Base-by-base conservation (phyloP, 1,139 yeast genomes). In the Geotrichum bryndzae region DNA sequence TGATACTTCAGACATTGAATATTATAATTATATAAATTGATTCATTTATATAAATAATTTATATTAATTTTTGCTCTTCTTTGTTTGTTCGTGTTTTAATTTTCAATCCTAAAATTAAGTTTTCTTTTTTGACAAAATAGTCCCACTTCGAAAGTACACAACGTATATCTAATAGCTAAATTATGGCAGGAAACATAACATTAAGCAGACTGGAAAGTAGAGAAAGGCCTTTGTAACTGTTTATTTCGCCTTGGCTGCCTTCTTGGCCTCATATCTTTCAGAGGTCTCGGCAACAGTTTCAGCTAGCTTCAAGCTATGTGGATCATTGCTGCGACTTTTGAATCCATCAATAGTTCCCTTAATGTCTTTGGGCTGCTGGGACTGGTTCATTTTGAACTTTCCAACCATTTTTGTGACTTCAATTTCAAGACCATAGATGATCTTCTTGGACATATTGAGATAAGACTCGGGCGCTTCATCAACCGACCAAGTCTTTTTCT, bases 301-400 rank as follows among this genome's bases (percentile, higher is more conserved):
- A 45, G 58, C 60, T 50, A 61, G 38, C 29, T 41, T 53, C 23
- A 29, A 53, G 33, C 60, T 54, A 11, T 22, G 50, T 3, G 38
- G 41, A 38, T 58, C 56, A 15, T 38, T 50, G 8, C 35, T 23
- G 31, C 54, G 54, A 51, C 50, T 53, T 25, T 59, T 58, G 41
- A 73, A 70, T 5, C 87, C 87, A 0, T 77, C 73, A 18, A 83
- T 69, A 0, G 84, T 84, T 1, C 90, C 89, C 8, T 78, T 74
- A 6, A 82, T 73, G 65, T 86, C 87, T 13, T 70, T 72, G 5
- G 66, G 68, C 23, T 73, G 70, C 76, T 74, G 77, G 27, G 79
- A 79, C 73, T 86, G 91, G 67, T 84, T 85, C 68, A 85, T 80
- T 71, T 86, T 86, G 74, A 79, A 84, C 72, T 85, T 85, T 61